Evolutionary conservation across 192 early-diverging fungal genomes (phyloP), one percentile per base, ranked within the genome.

Genomic region (Umbelopsis sp.): DNA sequence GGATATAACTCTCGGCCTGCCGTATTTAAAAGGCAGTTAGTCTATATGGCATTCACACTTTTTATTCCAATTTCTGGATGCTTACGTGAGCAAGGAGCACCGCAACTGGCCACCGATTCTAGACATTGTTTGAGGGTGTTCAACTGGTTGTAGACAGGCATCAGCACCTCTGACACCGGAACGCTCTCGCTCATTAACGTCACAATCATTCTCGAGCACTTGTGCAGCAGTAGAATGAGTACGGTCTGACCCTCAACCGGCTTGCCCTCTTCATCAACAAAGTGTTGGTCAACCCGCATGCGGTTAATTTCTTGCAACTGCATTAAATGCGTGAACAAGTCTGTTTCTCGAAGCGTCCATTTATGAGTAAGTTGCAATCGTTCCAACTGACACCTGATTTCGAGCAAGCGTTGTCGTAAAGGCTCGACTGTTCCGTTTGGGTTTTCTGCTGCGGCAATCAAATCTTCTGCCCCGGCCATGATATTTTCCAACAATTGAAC

Each of bases 341-440:
- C 92, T 2, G 92, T 92, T 72, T 94, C 91, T 52, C 90, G 86
- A 74, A 92, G 70, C 6, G 91, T 93, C 91, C 91, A 93, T 46
- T 88, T 88, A 80, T 88, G 84, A 20, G 89, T 91, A 64, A 92
- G 74, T 49, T 89, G 74, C 52, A 97, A 78, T 64, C 88, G 84
- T 50, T 97, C 95, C 20, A 97, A 80, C 46, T 89, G 86, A 22
- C 76, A 64, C 66, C 92, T 93, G 79, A 95, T 91, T 64, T 88
- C 84, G 47, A 88, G 84, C 27, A 93, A 74, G 25, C 81, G 84
- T 23, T 82, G 76, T 73, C 82, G 87, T 37, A 90, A 71, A 22
- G 86, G 88, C 72, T 79, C 79, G 55, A 90, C 68, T 21, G 83
- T 78, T 44, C 75, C 80, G 16, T 85, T 82, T 33, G 93, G 87